Evolutionary conservation across 345 rosid species (phyloP).

Genomic region (Populus tremula): DNA sequence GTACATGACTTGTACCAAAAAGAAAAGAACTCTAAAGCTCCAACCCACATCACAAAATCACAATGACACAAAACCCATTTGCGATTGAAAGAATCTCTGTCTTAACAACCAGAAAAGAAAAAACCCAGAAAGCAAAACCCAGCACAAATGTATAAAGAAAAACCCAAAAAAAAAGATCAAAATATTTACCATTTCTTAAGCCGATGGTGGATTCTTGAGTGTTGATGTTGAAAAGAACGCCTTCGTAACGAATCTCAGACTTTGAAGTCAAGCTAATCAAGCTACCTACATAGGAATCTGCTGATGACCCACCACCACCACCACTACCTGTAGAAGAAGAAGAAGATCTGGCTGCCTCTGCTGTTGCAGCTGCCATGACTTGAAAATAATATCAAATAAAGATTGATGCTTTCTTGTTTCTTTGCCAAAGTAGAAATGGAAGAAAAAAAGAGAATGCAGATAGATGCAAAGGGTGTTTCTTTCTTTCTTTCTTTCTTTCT

Average conservation of each 20-base stretch:
- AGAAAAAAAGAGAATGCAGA: not conserved
- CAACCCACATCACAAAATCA: not conserved
- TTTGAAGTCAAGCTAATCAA: conserved; percentile 44
- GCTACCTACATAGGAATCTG: conserved; percentile 43
- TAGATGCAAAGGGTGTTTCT: not conserved
- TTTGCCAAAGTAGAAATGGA: not conserved
- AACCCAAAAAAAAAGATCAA: not conserved
- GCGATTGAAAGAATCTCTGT: not conserved
- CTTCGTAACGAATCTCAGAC: conserved; percentile 53
- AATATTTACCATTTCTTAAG: conserved; percentile 38
- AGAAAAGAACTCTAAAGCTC: not conserved
- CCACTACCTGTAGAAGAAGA: not conserved
- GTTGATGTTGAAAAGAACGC: conserved; percentile 41
- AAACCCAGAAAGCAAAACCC: not conserved
- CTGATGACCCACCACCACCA: conserved; percentile 8
- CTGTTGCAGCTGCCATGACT: not conserved
- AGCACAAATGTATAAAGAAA: not conserved
- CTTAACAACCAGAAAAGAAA: not conserved
- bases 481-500: not conserved
- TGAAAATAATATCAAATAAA: not conserved
- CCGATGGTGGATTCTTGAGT: conserved; percentile 42
- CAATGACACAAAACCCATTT: not conserved
- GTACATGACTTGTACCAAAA: not conserved
- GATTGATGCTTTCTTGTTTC: not conserved
- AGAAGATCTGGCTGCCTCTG: not conserved